phyloP scores from a whole-genome alignment of 2,329 filamentous ascomycete genomes.

The Byssochlamys sp. region DNA sequence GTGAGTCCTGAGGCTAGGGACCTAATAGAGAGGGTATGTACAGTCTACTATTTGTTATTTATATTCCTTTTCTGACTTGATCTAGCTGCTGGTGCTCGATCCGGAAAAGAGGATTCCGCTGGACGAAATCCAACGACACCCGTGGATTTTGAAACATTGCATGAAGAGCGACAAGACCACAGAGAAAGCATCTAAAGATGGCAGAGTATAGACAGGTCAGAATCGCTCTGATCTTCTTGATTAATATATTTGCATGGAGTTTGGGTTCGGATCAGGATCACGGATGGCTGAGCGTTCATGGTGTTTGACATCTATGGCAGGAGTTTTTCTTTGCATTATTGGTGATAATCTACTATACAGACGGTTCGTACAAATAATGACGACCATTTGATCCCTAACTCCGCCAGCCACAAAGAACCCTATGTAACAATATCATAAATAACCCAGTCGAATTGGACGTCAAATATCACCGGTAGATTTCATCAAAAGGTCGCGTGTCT shows the following conservation, averaged over 20 bases:
- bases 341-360: background rate
- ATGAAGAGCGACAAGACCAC: conserved; percentile 43
- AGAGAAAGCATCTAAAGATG: conserved; percentile 35
- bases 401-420: background rate
- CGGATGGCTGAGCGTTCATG: background rate
- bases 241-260: conserved; percentile 7
- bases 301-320: background rate
- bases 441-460: background rate
- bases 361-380: background rate
- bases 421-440: background rate
- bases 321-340: background rate
- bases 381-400: background rate
- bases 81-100: conserved; percentile 74
- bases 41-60: background rate
- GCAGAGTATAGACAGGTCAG: conserved; percentile 17
- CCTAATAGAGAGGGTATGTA: conserved; percentile 70
- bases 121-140: conserved; percentile 78
- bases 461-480: conserved; percentile 63
- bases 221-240: conserved; percentile 13
- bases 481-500: conserved; percentile 91
- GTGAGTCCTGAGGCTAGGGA: conserved; percentile 84
- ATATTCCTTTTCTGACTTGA: conserved; percentile 12
- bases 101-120: conserved; percentile 87
- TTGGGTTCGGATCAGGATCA: background rate
- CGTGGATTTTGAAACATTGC: conserved; percentile 96